Conservation (phyloP, 2,329 filamentous ascomycete genomes). For the Trichoderma sp. region DNA sequence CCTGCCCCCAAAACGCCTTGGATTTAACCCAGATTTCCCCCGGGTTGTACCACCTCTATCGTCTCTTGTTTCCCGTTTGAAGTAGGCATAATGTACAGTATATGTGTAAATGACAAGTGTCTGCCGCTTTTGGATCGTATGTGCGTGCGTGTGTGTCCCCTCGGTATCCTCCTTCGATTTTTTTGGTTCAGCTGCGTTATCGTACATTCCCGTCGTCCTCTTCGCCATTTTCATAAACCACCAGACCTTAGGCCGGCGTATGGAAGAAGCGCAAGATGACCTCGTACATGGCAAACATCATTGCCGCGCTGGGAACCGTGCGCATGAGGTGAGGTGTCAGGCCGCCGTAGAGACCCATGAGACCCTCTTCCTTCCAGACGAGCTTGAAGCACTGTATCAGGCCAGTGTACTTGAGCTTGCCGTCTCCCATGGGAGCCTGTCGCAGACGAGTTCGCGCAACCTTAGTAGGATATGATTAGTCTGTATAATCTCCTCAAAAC, state of each 20-base stretch:
- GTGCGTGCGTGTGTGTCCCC: background rate
- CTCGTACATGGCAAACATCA: slow-evolving; percentile 92
- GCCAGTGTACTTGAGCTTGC: slow-evolving; percentile 80
- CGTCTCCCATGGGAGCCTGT: slow-evolving; percentile 73
- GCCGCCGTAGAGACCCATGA: slow-evolving; percentile 83
- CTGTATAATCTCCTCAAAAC: too few species aligned
- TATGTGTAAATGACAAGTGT: background rate
- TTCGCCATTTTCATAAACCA: background rate
- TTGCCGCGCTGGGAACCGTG: slow-evolving; percentile 86
- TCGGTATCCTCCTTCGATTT: background rate
- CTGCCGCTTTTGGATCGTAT: background rate
- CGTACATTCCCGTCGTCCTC: background rate
- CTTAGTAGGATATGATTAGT: slow-evolving; percentile 35
- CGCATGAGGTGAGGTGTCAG: slow-evolving; percentile 88
- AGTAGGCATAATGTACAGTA: slow-evolving; percentile 10
- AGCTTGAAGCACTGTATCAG: slow-evolving; percentile 84
- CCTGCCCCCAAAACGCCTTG: background rate
- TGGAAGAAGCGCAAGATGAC: slow-evolving; percentile 51
- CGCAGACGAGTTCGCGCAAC: slow-evolving; percentile 80
- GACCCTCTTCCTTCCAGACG: slow-evolving; percentile 83
- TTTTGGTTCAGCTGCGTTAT: background rate
- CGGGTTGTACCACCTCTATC: background rate
- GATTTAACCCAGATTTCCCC: background rate
- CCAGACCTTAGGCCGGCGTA: slow-evolving; percentile 33
- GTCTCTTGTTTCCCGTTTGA: background rate